phyloP scores from a whole-genome alignment of 192 early-diverging fungal species.

The Linnemannia hyalina region DNA sequence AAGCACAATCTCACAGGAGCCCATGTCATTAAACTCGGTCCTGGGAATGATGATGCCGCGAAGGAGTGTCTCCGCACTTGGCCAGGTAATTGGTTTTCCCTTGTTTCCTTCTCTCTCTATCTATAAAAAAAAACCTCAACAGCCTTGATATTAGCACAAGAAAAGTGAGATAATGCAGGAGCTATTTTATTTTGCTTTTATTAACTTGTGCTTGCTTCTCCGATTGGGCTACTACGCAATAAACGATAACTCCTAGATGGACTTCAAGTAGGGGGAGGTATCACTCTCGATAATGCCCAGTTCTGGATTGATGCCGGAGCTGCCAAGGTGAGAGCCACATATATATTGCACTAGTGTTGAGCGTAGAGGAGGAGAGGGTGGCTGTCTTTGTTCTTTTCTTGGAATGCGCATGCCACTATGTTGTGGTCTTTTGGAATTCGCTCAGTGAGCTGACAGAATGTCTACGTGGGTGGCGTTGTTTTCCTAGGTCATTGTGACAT shows the following conservation, averaged over 20 bases:
- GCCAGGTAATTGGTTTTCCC: slow-evolving; percentile 68
- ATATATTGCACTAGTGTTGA: neutral
- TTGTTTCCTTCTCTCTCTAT: neutral
- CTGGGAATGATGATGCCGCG: slow-evolving; percentile 89
- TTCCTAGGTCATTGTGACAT: slow-evolving; percentile 91
- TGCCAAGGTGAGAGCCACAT: slow-evolving; percentile 70
- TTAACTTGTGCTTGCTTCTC: neutral
- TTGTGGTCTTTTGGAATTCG: neutral
- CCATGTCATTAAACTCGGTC: slow-evolving; percentile 96
- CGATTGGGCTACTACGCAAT: neutral
- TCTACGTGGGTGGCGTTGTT: slow-evolving; percentile 29
- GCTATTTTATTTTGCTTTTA: slow-evolving; percentile 3
- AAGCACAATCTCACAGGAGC: slow-evolving; percentile 80
- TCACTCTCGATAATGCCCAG: slow-evolving; percentile 87
- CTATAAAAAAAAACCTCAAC: neutral
- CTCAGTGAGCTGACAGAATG: neutral
- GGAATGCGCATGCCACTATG: neutral
- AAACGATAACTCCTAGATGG: slow-evolving; percentile 51
- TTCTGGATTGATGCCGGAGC: slow-evolving; percentile 91
- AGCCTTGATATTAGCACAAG: neutral
- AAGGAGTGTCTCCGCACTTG: slow-evolving; percentile 85
- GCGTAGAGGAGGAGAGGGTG: neutral
- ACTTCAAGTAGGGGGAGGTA: slow-evolving; percentile 96
- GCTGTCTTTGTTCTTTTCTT: slow-evolving; percentile 7
- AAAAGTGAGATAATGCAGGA: slow-evolving; percentile 11